Base-by-base conservation (phyloP, 352 stramenopile genomes). In the Peronospora farinosa region DNA sequence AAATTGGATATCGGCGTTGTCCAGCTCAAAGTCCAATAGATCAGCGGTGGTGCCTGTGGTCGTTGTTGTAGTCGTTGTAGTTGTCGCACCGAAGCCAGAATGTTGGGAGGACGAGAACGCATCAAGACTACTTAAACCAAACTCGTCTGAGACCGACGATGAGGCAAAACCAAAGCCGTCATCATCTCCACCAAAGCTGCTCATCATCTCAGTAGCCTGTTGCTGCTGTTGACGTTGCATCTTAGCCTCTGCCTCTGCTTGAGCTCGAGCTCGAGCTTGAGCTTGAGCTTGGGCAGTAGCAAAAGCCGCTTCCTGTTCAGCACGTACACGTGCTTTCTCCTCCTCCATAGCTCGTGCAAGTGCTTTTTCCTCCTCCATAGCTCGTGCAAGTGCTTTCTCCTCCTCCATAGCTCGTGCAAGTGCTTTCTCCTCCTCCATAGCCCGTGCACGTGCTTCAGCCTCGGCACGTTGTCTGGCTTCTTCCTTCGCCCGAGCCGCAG, bases 11-110 rank as follows among this genome's bases (percentile, higher is more conserved):
- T 87, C 76, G n/a, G 78, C 73, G 52, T 79, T 86, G 23, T 79
- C 71, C 39, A 87, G 36, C 47, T 88, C 77, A 58, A 88, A 91
- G 59, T 91, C 80, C 31, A 91, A 54, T 51, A 88, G 40, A n/a
- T 75, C 72, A 38, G 64, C 77, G 3, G 69, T 70, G 23, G 63
- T 72, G 7, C 55, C 58, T 38, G 43, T 63, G 25, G 60, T 72
- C 3, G 49, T 61, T 0, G 58, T 62, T 7, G 60, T 64, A 15
- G 53, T 58, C n/a, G 40, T 60, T 12, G 56, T 64, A 6, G 59
- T 64, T 42, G 63, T 47, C 50, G 50, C 8, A 5, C 49, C 60
- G 40, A 59, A 58, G 7, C 47, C 50, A 3, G 41, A 55, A 7
- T 31, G 60, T 37, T 63, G 49, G 9, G 60, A 62, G n/a, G 62